Base-by-base conservation (phyloP, 2,329 filamentous ascomycete species). In the Pseudogymnoascus sp. region DNA sequence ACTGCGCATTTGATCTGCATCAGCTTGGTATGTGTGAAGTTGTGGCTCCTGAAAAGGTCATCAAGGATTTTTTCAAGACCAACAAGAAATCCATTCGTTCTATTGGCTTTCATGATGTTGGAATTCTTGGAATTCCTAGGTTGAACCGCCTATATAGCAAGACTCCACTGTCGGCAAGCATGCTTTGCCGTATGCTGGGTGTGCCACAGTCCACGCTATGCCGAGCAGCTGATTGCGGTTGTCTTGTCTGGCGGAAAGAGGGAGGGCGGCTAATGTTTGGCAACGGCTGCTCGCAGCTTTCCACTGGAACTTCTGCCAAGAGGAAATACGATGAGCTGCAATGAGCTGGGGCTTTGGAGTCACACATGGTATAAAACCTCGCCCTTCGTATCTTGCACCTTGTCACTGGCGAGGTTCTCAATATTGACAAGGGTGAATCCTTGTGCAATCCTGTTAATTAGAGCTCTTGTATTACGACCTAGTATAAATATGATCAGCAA, bases 341-440 rank as follows among this genome's bases (percentile, higher is more conserved):
- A 38, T 6, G 12, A 35, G 33, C 33, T 35, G 33, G 33, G 33
- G 14, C 33, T 35, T 28, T 42, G 38, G 8, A 42, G 38, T 7
- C 38, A 42, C 16, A 42, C 16, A 42, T 42, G 21, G 38, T 42
- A 1, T 42, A 42, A 21, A 42, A 7, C 38, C 38, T 42, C 16
- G 38, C 16, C 38, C 16, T 42, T 42, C 16, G 38, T 18, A 16
- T 42, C 38, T 42, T 42, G 38, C 16, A 42, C 38, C n/a, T 42
- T 42, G 63, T 77, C 59, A 76, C 75, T 59, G 75, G 75, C 0
- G 71, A 76, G 66, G 76, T 72, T 1, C 66, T 76, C 35, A 75
- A 78, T 1, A 79, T 84, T 4, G 82, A 84, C 69, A 82, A 82
- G 5, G 82, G 81, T 0, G 53, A 50, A 1, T 50, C 10, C 44